These are phyloP conservation scores for Sicyos baderoa DNA, from an alignment of 306 rosid genomes.

Conservation along the genomic window DNA sequence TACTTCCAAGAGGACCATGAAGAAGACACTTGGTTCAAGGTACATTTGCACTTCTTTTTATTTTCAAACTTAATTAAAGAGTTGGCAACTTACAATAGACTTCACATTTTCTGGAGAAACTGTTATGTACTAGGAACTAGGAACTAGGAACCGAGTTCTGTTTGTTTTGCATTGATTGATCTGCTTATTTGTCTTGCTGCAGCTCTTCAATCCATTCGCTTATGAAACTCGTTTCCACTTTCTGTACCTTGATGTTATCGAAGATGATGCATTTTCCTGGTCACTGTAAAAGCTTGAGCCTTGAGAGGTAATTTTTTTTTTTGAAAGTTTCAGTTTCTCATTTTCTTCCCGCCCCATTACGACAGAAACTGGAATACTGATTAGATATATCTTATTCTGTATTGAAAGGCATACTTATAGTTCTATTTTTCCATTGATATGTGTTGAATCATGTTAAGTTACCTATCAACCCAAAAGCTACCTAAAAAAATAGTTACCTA, in stretches of 20 bases:
- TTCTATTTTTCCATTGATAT: too few relatives aligned
- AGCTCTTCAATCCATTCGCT: constrained; percentile 10
- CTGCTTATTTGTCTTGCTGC: constrained; percentile 6
- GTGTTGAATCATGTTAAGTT: too few relatives aligned
- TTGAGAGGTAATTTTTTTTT: constrained; percentile 4
- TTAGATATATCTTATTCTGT: neutral
- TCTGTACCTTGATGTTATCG: neutral
- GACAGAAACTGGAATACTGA: neutral
- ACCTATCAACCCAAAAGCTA: too few relatives aligned
- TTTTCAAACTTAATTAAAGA: neutral
- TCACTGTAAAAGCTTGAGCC: constrained; percentile 8
- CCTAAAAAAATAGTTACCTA: too few relatives aligned
- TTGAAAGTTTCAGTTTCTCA: neutral
- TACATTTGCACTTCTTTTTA: neutral
- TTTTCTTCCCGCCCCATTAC: neutral
- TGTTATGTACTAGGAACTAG: neutral
- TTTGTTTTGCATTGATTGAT: neutral
- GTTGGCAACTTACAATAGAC: neutral
- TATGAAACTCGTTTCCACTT: neutral
- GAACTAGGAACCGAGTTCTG: neutral
- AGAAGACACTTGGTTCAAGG: neutral
- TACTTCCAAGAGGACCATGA: constrained; percentile 3
- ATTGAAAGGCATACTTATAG: neutral
- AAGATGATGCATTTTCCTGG: neutral
- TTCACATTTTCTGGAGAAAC: neutral